A percentile compares a stretch with the other conserved stretches of the same genome.
phyloP scores from a whole-genome alignment of 176 grass and related monocot genomes.

The Aegilops longissima region DNA sequence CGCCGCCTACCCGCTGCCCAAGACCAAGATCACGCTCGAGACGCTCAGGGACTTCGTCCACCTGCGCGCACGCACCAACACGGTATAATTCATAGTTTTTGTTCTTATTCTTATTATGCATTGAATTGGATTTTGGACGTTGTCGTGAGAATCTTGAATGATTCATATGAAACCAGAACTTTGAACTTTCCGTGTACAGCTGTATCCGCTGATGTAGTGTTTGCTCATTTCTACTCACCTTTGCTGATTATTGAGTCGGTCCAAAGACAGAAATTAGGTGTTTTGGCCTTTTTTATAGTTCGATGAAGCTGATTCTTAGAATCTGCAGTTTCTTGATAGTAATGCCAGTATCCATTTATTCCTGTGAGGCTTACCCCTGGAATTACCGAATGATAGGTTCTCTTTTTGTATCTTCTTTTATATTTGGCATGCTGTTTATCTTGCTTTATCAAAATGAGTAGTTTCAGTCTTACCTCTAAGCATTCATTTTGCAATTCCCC shows the following conservation, averaged over 20 bases:
- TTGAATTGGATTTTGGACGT: not conserved
- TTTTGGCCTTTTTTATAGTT: not conserved
- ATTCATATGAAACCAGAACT: too few relatives aligned
- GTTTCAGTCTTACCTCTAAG: not conserved
- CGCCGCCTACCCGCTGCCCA: slow-evolving; percentile 75
- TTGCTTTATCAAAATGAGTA: not conserved
- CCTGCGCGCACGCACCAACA: slow-evolving; percentile 82
- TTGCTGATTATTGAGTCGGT: not conserved
- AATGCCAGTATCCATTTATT: too few relatives aligned
- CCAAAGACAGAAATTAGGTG: not conserved
- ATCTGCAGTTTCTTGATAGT: too few relatives aligned
- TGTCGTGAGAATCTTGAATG: not conserved
- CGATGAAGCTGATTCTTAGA: too few relatives aligned
- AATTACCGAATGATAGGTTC: too few relatives aligned
- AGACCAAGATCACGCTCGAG: slow-evolving; percentile 78
- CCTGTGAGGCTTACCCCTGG: too few relatives aligned
- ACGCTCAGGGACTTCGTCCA: slow-evolving; percentile 77
- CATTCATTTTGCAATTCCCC: not conserved
- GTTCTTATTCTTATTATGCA: not conserved
- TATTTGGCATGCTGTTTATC: too few relatives aligned
- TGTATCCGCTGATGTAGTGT: not conserved
- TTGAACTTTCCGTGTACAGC: too few relatives aligned
- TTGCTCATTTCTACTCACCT: not conserved
- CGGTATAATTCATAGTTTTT: slow-evolving; percentile 39
- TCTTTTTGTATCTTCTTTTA: too few relatives aligned